Base-by-base conservation (phyloP, 768 basidiomycete genomes). In the Leccinum incarnatum region DNA sequence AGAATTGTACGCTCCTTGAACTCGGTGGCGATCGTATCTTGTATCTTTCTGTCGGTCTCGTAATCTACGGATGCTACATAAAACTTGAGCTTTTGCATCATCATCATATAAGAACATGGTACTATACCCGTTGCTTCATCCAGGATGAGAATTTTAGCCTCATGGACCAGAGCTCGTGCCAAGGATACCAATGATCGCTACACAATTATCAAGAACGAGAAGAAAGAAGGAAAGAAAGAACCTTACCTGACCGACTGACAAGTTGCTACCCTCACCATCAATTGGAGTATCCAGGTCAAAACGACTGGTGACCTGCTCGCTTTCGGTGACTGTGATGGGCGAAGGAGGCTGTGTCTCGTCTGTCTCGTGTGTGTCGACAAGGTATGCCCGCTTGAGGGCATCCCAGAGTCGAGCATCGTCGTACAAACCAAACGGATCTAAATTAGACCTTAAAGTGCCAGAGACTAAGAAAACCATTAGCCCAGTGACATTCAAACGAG, bases 31-130 rank as follows among this genome's bases (percentile, higher is more conserved):
- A 98, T 96, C 7, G 95, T 96, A 61, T 89, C 82, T 69, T 97
- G 95, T 60, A 98, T 95, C 71, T 91, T 91, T 58, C 85, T 77
- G 75, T 97, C 95, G 1, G 93, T 95, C 73, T 91, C 91, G 64
- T 87, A 89, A 65, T 94, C 92, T 27, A 94, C 91, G 11, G 89
- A 90, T 17, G 91, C 91, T 83, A 59, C 23, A 29, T 9, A 7
- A 11, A 51, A 15, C 8, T 15, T 66, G n/a, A 58, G 46, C 11
- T 46, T n/a, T 8, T 29, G 36, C 15, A 17, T 37, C 32, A 14
- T 14, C 2, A 15, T 36, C 46, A 27, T 2, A 34, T 55, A n/a
- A 32, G 23, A 46, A 52, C 8, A 9, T 49, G 21, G 51, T 30
- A 15, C 51, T 64, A 51, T 63, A 83, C 84, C 87, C 49, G 93